Base-by-base conservation (phyloP, 2,329 filamentous ascomycete genomes). In the Arthrinium phaeospermum region DNA sequence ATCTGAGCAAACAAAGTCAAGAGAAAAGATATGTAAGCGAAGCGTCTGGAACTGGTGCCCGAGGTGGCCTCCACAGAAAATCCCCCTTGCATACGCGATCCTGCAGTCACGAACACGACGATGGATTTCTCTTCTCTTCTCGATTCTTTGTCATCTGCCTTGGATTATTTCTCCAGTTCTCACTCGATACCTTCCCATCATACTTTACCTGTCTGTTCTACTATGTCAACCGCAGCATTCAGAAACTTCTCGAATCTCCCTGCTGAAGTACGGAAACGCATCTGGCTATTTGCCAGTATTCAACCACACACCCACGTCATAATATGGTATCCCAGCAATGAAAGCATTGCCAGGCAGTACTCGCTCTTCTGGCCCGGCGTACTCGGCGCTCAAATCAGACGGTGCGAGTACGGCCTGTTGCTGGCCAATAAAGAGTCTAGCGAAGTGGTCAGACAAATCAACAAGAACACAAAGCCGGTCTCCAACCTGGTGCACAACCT, bases 291-390 rank as follows among this genome's bases (percentile, higher is more conserved):
- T 13, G 49, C 49, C 10, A 51, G 49, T 24, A 24, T 51, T 4
- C 10, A 51, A n/a, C n/a, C 49, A n/a, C 49, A 51, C 27, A 51
- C 49, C 27, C n/a, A 51, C 7, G 49, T 51, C 49, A 4, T 51
- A 24, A n/a, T 51, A 14, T 51, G 49, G 49, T 51, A 51, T 27
- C 49, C 49, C 12, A 27, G 49, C 49, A 27, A 51, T 4, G n/a
- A 27, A 6, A 67, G 34, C 22, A 67, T 67, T 10, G 14, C 61
- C 19, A 67, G 61, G 3, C 61, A 67, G 37, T 45, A 24, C 61
- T 27, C 44, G 37, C 34, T 34, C 37, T 45, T 44, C 7, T 67
- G 22, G 12, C 34, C 61, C 10, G 79, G 78, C 61, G n/a, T 51
- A 10, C 49, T 51, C 22, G n/a, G 3, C 4, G 12, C 10, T 3